Percentiles rank a stretch among this genome's conserved stretches.
Conservation (phyloP, 2,329 filamentous ascomycete species). For the Cercospora citrullina region DNA sequence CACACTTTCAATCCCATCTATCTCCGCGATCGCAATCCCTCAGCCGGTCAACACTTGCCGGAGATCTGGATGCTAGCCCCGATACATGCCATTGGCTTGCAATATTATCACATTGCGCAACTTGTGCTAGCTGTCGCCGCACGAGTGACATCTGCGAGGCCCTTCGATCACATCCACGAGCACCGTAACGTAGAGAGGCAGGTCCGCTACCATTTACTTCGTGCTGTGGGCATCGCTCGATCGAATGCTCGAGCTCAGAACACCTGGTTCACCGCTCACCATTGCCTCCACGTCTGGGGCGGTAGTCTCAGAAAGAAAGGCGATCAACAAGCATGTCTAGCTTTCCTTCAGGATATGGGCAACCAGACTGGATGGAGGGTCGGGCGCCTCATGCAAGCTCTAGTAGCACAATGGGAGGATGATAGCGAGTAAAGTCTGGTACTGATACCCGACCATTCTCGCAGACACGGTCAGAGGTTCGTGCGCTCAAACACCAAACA, state of each 20-base stretch:
- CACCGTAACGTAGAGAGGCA: slow-evolving; percentile 11
- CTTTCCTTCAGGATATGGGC: not conserved
- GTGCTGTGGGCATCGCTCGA: slow-evolving; percentile 20
- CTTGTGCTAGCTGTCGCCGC: slow-evolving; percentile 14
- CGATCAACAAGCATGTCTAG: slow-evolving; percentile 13
- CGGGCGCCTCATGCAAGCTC: slow-evolving; percentile 8
- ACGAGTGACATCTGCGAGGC: not conserved
- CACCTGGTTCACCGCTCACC: slow-evolving; percentile 26
- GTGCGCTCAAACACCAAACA: not conserved
- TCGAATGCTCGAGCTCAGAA: slow-evolving; percentile 24
- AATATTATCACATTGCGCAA: slow-evolving; percentile 27
- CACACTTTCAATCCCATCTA: slow-evolving; percentile 12
- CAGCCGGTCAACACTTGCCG: slow-evolving; percentile 13
- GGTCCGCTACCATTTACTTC: slow-evolving; percentile 18
- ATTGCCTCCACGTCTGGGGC: slow-evolving; percentile 25
- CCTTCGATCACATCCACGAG: slow-evolving; percentile 16
- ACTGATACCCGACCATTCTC: not conserved
- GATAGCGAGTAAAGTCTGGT: slow-evolving; percentile 8
- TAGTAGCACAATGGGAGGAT: slow-evolving; percentile 19
- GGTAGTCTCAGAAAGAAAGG: slow-evolving; percentile 12
- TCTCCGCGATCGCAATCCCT: not conserved
- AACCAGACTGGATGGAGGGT: slow-evolving; percentile 18
- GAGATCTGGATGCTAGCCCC: slow-evolving; percentile 24
- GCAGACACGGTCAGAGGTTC: not conserved
- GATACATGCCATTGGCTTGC: slow-evolving; percentile 23